Conservation (phyloP, 2,329 filamentous ascomycete species). For the Myriosclerotinia scirpicola region DNA sequence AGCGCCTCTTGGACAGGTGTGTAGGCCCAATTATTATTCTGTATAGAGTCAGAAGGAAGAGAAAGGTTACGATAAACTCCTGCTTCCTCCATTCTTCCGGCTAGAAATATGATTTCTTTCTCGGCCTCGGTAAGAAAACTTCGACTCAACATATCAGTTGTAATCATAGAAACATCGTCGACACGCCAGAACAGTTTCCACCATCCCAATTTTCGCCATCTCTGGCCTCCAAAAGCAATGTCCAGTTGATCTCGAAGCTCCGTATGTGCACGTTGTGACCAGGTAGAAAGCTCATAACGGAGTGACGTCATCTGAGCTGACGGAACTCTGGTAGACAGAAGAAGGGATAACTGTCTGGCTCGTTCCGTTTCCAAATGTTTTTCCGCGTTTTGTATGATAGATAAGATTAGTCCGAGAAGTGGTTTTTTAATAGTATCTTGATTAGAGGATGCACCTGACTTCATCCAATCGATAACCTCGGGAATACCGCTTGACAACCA, state of each 20-base stretch:
- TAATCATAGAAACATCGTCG: constrained; percentile 85
- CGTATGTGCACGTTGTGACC: constrained; percentile 78
- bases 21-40: constrained; percentile 34
- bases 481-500: constrained; percentile 75
- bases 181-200: constrained; percentile 96
- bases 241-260: constrained; percentile 82
- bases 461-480: constrained; percentile 65
- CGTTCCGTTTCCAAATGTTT: constrained; percentile 54
- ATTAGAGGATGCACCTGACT: constrained; percentile 43
- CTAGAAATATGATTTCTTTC: constrained; percentile 77
- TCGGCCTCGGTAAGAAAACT: constrained; percentile 78
- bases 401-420: constrained; percentile 64
- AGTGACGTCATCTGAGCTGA: constrained; percentile 49
- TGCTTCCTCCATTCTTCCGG: constrained; percentile 71
- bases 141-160: constrained; percentile 72
- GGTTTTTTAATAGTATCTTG: constrained; percentile 60
- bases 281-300: constrained; percentile 60
- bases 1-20: constrained; percentile 26
- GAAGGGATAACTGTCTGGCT: constrained; percentile 38
- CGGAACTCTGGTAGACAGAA: constrained; percentile 39
- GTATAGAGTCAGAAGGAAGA: not conserved
- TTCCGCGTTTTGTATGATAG: constrained; percentile 59
- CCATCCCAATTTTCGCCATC: constrained; percentile 83
- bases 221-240: constrained; percentile 69
- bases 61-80: constrained; percentile 45